Conservation (phyloP, 805 yeast genomes). For the Middelhovenomyces tepae region DNA sequence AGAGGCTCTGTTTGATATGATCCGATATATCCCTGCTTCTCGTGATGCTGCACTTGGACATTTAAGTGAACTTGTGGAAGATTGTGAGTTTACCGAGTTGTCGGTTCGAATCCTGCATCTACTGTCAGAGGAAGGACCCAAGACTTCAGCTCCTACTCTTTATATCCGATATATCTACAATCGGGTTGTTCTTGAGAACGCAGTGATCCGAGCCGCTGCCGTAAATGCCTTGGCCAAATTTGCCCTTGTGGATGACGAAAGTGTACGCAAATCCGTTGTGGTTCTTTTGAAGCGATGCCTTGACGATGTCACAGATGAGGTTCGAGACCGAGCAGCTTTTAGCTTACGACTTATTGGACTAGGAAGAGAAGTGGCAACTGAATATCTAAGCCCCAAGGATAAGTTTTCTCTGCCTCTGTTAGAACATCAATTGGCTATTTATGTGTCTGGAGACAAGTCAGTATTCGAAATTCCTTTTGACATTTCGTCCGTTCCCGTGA, state of each 20-base stretch:
- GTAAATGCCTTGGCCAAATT: slow-evolving; percentile 87
- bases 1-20: slow-evolving; percentile 87
- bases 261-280: slow-evolving; percentile 57
- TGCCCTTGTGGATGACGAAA: slow-evolving; percentile 63
- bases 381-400: slow-evolving; percentile 56
- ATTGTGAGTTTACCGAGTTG: slow-evolving; percentile 92
- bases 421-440: slow-evolving; percentile 67
- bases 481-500: slow-evolving; percentile 51
- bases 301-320: slow-evolving; percentile 90
- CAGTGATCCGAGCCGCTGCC: slow-evolving; percentile 92
- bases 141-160: slow-evolving; percentile 72
- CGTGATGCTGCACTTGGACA: slow-evolving; percentile 76
- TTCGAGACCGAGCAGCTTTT: slow-evolving; percentile 92
- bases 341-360: slow-evolving; percentile 59
- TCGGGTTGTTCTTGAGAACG: slow-evolving; percentile 91
- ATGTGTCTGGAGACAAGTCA: slow-evolving; percentile 47
- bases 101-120: slow-evolving; percentile 87
- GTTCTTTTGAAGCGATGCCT: slow-evolving; percentile 75
- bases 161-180: slow-evolving; percentile 95
- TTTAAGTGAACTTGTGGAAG: slow-evolving; percentile 95
- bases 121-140: slow-evolving; percentile 92
- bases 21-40: slow-evolving; percentile 76
- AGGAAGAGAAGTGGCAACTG: slow-evolving; percentile 28
- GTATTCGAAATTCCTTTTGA: slow-evolving; percentile 55
- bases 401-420: slow-evolving; percentile 67